Evolutionary conservation across 2,329 filamentous ascomycete genomes (phyloP).

Genomic region (Dendryphion nanum): DNA sequence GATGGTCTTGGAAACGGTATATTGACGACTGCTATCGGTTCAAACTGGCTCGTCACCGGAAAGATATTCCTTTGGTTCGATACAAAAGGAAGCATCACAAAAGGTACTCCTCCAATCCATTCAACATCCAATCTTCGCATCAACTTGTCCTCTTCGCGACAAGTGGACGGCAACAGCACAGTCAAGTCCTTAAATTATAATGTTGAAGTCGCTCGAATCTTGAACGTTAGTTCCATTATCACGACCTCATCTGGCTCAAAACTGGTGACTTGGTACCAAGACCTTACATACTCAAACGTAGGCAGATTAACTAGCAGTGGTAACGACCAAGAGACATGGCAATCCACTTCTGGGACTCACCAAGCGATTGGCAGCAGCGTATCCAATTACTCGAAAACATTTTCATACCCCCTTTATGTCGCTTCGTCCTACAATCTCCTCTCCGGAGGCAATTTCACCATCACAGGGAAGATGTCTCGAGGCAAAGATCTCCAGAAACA

Average conservation of each 20-base stretch:
- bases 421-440: slow-evolving; percentile 51
- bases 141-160: slow-evolving; percentile 50
- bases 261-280: slow-evolving; percentile 57
- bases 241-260: slow-evolving; percentile 47
- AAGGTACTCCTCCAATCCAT: slow-evolving; percentile 42
- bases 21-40: slow-evolving; percentile 58
- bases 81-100: slow-evolving; percentile 51
- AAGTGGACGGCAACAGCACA: slow-evolving; percentile 48
- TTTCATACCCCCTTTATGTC: slow-evolving; percentile 61
- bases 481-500: slow-evolving; percentile 49
- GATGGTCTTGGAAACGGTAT: slow-evolving; percentile 47
- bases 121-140: slow-evolving; percentile 47
- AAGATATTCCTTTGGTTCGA: slow-evolving; percentile 80
- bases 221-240: slow-evolving; percentile 56
- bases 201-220: slow-evolving; percentile 54
- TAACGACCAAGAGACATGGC: slow-evolving; percentile 53
- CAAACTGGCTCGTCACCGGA: slow-evolving; percentile 73
- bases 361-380: slow-evolving; percentile 35
- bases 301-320: slow-evolving; percentile 57
- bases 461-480: slow-evolving; percentile 49
- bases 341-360: slow-evolving; percentile 49
- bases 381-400: slow-evolving; percentile 42
- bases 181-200: slow-evolving; percentile 62
- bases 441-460: slow-evolving; percentile 42
- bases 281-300: slow-evolving; percentile 55